phyloP scores from a whole-genome alignment of 1,284 basidiomycete genomes.

The Ustilago vetiveriae region DNA sequence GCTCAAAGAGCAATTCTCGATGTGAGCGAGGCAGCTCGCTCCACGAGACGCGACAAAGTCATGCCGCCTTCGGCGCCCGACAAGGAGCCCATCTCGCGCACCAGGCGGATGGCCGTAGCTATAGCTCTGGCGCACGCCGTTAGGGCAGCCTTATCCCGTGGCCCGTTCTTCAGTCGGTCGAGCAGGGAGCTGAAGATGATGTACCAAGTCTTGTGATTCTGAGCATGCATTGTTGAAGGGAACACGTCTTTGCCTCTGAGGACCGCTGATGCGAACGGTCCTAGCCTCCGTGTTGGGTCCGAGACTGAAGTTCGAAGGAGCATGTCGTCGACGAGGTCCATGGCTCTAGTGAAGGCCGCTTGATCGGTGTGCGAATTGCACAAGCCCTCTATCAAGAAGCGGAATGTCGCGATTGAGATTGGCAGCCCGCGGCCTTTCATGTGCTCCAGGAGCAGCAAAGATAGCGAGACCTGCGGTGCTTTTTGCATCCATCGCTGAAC shows the following conservation, averaged over 20 bases:
- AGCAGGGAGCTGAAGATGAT: constrained; percentile 33
- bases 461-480: constrained; percentile 30
- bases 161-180: constrained; percentile 30
- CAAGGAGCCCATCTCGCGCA: constrained; percentile 31
- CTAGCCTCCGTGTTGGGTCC: constrained; percentile 11
- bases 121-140: constrained; percentile 15
- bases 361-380: constrained; percentile 24
- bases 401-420: constrained; percentile 26
- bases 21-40: constrained; percentile 25
- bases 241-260: constrained; percentile 4
- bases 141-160: constrained; percentile 4
- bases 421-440: constrained; percentile 33
- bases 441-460: constrained; percentile 44
- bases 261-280: constrained; percentile 16
- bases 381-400: constrained; percentile 35
- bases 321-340: constrained; percentile 44
- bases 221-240: constrained; percentile 10
- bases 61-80: constrained; percentile 26
- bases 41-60: constrained; percentile 21
- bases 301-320: constrained; percentile 9
- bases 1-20: constrained; percentile 8
- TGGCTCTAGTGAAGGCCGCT: constrained; percentile 31
- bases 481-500: constrained; percentile 10
- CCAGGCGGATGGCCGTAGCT: constrained; percentile 17
- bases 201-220: constrained; percentile 22